Evolutionary conservation across 768 basidiomycete species (phyloP).

Genomic region (Pulveroboletus sp.): DNA sequence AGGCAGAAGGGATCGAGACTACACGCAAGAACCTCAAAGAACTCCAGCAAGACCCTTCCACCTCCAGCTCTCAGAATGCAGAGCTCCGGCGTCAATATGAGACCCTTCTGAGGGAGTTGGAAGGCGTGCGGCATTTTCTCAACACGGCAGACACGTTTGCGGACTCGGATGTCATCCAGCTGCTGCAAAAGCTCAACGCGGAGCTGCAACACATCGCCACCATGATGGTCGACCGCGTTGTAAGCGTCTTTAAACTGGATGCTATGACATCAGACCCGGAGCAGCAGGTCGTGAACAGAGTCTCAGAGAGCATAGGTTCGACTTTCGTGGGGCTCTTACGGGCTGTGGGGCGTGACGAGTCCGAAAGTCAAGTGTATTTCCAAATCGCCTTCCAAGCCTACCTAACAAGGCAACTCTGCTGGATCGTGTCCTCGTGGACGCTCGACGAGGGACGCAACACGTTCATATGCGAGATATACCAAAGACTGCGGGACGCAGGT

Average conservation of each 20-base stretch:
- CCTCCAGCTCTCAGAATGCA: background rate
- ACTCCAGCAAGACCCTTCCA: background rate
- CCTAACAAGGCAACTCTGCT: background rate
- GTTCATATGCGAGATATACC: background rate
- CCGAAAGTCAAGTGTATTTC: constrained; percentile 1
- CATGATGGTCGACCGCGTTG: background rate
- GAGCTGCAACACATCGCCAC: constrained; percentile 2
- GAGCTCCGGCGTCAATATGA: background rate
- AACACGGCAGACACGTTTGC: constrained; percentile 1
- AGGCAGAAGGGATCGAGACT: too few species aligned
- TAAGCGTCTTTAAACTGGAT: background rate
- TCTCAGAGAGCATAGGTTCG: background rate
- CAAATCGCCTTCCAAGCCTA: constrained; percentile 9
- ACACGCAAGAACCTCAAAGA: background rate
- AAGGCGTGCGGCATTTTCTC: background rate
- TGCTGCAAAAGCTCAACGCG: background rate
- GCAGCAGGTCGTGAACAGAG: background rate
- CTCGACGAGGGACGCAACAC: background rate
- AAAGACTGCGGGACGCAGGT: constrained; percentile 2
- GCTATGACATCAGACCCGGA: background rate
- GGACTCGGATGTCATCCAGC: constrained; percentile 3
- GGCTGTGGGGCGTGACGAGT: background rate
- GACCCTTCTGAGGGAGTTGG: background rate
- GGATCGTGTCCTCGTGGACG: constrained; percentile 10
- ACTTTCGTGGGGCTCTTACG: background rate